Percentiles rank a stretch among this genome's conserved stretches.
phyloP scores from a whole-genome alignment of 169 alveolate genomes.

The Pseudocohnilembus persalinus region DNA sequence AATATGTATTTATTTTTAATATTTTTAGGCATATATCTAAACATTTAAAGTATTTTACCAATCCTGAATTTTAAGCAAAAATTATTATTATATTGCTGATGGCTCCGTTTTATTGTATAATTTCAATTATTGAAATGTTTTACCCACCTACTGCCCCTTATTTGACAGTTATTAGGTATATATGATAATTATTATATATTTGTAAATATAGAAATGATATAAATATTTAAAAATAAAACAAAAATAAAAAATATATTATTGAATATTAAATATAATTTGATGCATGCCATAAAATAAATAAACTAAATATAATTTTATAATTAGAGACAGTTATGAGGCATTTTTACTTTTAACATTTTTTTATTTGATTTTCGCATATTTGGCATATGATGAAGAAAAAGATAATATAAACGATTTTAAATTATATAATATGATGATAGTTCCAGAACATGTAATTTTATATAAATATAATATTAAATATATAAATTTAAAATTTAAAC shows the following conservation, averaged over 20 bases:
- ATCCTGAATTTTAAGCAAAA: constrained; percentile 42
- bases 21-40: no score
- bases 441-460: constrained; percentile 17
- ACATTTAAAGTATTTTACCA: constrained; percentile 26
- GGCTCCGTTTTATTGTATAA: constrained; percentile 48
- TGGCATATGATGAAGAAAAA: constrained; percentile 42
- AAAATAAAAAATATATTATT: not conserved
- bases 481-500: constrained; percentile 35
- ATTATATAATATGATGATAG: constrained; percentile 33
- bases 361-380: constrained; percentile 40
- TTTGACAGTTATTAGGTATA: not conserved
- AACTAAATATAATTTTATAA: constrained; percentile 28
- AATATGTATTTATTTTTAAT: no score
- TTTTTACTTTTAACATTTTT: constrained; percentile 41
- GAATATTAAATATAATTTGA: not conserved
- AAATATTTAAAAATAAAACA: not conserved
- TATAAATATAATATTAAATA: constrained; percentile 19
- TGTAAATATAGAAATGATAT: not conserved
- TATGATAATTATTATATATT: no score
- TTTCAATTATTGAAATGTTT: constrained; percentile 29
- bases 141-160: constrained; percentile 19
- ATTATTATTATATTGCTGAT: constrained; percentile 37
- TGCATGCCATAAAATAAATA: not conserved
- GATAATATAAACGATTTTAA: constrained; percentile 29
- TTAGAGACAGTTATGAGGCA: constrained; percentile 42